Evolutionary conservation across 176 grass and related monocot genomes (phyloP).

Genomic region (Lolium multiflorum): DNA sequence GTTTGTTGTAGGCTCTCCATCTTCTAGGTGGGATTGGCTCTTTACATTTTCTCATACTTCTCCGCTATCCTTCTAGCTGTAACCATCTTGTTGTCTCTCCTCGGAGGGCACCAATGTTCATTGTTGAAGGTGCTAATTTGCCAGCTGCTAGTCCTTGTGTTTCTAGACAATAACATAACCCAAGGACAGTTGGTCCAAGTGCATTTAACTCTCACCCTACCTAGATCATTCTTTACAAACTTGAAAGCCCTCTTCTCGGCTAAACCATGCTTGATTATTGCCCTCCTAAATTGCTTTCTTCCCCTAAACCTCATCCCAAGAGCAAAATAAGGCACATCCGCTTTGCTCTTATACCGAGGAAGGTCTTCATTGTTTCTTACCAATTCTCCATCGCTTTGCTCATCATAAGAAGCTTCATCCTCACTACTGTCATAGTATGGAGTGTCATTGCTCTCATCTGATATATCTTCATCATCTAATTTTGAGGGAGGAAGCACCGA

Average conservation of each 20-base stretch:
- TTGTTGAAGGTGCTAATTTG: too few relatives aligned
- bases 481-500: background rate
- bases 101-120: too few relatives aligned
- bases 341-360: background rate
- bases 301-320: too few relatives aligned
- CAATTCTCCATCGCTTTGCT: background rate
- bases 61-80: background rate
- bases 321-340: background rate
- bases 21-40: background rate
- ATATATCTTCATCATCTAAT: background rate
- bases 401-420: background rate
- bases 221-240: background rate
- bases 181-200: too few relatives aligned
- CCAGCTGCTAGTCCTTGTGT: too few relatives aligned
- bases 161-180: too few relatives aligned
- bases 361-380: slow-evolving; percentile 1
- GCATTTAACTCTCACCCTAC: background rate
- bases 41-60: background rate
- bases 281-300: too few relatives aligned
- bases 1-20: background rate
- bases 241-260: background rate
- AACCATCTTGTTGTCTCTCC: too few relatives aligned
- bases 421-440: background rate
- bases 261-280: too few relatives aligned
- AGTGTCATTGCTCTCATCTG: background rate